Percentiles rank a stretch among this genome's conserved stretches.
Evolutionary conservation across 257 asterid species (phyloP).

Genomic region (Nyctanthes arbortristis): DNA sequence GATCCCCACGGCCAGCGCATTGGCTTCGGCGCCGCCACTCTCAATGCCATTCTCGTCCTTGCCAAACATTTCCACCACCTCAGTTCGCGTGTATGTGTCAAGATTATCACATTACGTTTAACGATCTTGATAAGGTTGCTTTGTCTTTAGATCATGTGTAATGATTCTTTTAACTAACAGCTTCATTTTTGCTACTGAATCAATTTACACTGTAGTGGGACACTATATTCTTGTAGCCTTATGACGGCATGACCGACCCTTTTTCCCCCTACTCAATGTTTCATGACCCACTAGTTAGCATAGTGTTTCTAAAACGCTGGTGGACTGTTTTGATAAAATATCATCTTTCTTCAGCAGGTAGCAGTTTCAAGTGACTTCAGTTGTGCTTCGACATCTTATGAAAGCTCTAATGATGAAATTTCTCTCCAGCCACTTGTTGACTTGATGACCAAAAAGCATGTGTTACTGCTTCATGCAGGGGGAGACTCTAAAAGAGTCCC

Average conservation of each 20-base stretch:
- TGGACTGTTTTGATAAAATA: slow-evolving; percentile 20
- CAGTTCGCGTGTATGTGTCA: slow-evolving; percentile 25
- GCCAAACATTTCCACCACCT: slow-evolving; percentile 49
- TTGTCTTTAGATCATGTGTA: too few species aligned
- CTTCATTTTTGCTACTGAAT: too few species aligned
- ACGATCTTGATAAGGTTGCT: too few species aligned
- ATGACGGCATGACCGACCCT: too few species aligned
- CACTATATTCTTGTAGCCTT: too few species aligned
- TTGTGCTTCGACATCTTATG: slow-evolving; percentile 36
- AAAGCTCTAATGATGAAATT: slow-evolving; percentile 36
- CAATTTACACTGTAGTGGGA: too few species aligned
- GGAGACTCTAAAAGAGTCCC: slow-evolving; percentile 99
- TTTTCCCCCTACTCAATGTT: too few species aligned
- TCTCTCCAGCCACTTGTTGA: slow-evolving; percentile 50
- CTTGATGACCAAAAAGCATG: slow-evolving; percentile 66
- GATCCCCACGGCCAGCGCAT: slow-evolving; percentile 89
- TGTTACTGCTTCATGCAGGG: slow-evolving; percentile 92
- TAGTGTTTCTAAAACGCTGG: slow-evolving; percentile 3
- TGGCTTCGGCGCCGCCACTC: slow-evolving; percentile 97
- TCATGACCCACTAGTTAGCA: too few species aligned
- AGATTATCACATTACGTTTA: slow-evolving; percentile 19
- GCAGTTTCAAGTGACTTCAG: slow-evolving; percentile 34
- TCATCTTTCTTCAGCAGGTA: slow-evolving; percentile 46
- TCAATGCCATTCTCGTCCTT: slow-evolving; percentile 69
- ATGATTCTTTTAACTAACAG: too few species aligned